phyloP scores from a whole-genome alignment of 441 rosid species.

The Gossypium lobatum region DNA sequence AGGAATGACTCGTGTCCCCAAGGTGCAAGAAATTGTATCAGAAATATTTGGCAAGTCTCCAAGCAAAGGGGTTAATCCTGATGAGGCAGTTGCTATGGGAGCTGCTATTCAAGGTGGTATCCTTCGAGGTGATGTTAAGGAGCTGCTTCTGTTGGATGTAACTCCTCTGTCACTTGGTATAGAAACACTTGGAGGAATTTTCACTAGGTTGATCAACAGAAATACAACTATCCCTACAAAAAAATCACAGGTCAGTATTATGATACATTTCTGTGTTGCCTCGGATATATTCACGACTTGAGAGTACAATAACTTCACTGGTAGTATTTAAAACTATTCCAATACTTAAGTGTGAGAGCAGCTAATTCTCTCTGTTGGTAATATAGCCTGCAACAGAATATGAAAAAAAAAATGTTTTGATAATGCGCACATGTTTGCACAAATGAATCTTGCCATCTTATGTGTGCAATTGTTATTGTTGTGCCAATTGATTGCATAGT shows the following conservation, averaged over 20 bases:
- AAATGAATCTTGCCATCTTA: not conserved
- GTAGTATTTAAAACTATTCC: not conserved
- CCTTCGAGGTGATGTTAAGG: conserved; percentile 46
- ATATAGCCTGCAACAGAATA: not conserved
- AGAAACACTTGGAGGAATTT: conserved; percentile 61
- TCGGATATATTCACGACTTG: not conserved
- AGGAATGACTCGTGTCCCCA: conserved; percentile 45
- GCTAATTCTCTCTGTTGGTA: not conserved
- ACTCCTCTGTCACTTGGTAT: conserved; percentile 55
- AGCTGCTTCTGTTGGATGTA: conserved; percentile 47
- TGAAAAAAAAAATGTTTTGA: not conserved
- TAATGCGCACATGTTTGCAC: not conserved
- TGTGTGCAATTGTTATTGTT: not conserved
- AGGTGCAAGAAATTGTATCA: conserved; percentile 35
- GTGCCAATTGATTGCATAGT: not conserved
- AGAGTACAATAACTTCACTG: not conserved
- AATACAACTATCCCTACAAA: conserved; percentile 61
- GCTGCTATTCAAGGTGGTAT: conserved; percentile 45
- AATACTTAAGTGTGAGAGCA: not conserved
- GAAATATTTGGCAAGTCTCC: conserved; percentile 52
- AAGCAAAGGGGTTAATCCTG: conserved; percentile 42
- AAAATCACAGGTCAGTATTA: conserved; percentile 44
- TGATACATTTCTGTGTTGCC: not conserved
- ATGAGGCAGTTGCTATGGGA: conserved; percentile 43
- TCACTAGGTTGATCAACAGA: conserved; percentile 44